These are phyloP conservation scores for Parastagonospora avenae DNA, from an alignment of 2,329 filamentous ascomycete species.

Conservation along the genomic window DNA sequence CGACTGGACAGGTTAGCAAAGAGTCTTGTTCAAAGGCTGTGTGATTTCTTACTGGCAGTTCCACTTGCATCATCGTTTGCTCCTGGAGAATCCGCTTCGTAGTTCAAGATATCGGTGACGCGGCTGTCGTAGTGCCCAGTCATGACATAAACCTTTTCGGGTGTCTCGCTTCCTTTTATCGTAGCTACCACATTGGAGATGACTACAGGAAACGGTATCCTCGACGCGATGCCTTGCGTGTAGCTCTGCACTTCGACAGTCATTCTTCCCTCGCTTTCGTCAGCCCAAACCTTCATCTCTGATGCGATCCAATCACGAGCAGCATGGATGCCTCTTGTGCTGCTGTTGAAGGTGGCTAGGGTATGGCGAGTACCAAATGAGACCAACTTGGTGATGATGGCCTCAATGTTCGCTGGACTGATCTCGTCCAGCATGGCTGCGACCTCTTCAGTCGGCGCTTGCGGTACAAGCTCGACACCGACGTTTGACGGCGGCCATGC, in stretches of 20 bases:
- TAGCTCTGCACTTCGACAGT: slow-evolving; percentile 58
- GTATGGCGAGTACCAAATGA: slow-evolving; percentile 64
- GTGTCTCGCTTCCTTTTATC: slow-evolving; percentile 56
- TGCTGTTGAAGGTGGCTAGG: slow-evolving; percentile 58
- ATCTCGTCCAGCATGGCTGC: slow-evolving; percentile 48
- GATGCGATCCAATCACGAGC: slow-evolving; percentile 62
- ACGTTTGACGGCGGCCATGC: slow-evolving; percentile 51
- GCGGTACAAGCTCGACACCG: slow-evolving; percentile 46
- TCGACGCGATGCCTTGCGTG: slow-evolving; percentile 53
- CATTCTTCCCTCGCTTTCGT: slow-evolving; percentile 56
- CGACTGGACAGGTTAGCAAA: slow-evolving; percentile 38
- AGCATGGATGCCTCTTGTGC: slow-evolving; percentile 60
- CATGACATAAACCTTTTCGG: slow-evolving; percentile 58
- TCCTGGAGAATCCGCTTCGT: slow-evolving; percentile 59
- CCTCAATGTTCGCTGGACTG: slow-evolving; percentile 53
- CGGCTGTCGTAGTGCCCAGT: slow-evolving; percentile 63
- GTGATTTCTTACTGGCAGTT: slow-evolving; percentile 49
- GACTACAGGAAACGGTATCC: slow-evolving; percentile 57
- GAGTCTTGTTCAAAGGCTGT: background rate
- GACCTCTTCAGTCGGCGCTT: slow-evolving; percentile 49
- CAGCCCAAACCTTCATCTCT: slow-evolving; percentile 57
- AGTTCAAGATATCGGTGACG: slow-evolving; percentile 58
- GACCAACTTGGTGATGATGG: slow-evolving; percentile 59
- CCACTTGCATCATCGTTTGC: slow-evolving; percentile 64
- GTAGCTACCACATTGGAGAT: slow-evolving; percentile 59